Evolutionary conservation across 2,329 filamentous ascomycete genomes (phyloP).

Genomic region (Fusarium mexicanum): DNA sequence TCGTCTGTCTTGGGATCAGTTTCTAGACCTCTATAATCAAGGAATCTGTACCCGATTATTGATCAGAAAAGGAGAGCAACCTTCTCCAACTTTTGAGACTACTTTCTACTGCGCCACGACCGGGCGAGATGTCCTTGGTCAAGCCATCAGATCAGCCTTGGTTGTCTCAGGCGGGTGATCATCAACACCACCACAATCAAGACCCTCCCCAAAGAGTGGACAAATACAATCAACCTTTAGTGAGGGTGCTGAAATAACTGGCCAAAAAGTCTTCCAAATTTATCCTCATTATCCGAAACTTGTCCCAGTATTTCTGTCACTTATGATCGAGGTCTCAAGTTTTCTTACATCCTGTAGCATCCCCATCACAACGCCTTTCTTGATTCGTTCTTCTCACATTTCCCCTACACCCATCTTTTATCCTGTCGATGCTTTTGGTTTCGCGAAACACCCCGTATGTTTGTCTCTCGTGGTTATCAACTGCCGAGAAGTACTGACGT

Average conservation of each 20-base stretch:
- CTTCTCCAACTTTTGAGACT: slow-evolving; percentile 12
- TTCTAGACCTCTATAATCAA: not conserved
- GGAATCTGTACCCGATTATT: slow-evolving; percentile 10
- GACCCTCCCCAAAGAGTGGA: slow-evolving; percentile 15
- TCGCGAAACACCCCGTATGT: slow-evolving; percentile 12
- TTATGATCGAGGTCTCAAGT: not conserved
- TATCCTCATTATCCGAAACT: not conserved
- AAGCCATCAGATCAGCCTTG: slow-evolving; percentile 35
- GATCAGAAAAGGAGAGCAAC: slow-evolving; percentile 6
- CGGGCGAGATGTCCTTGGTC: slow-evolving; percentile 18
- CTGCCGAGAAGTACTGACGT: slow-evolving; percentile 29
- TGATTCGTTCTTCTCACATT: slow-evolving; percentile 30
- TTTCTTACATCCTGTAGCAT: not conserved
- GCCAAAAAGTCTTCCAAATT: not conserved
- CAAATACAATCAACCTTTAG: not conserved
- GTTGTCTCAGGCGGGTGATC: slow-evolving; percentile 44
- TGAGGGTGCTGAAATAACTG: not conserved
- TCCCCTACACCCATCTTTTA: slow-evolving; percentile 26
- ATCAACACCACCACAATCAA: slow-evolving; percentile 33
- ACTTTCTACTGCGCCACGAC: slow-evolving; percentile 26
- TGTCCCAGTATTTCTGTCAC: not conserved
- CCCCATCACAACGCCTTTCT: slow-evolving; percentile 28
- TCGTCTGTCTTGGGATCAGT: slow-evolving; percentile 16
- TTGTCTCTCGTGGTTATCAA: slow-evolving; percentile 30
- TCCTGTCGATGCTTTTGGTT: not conserved